Conservation (phyloP, 192 early-diverging fungal species). For the Linderina pennispora region DNA sequence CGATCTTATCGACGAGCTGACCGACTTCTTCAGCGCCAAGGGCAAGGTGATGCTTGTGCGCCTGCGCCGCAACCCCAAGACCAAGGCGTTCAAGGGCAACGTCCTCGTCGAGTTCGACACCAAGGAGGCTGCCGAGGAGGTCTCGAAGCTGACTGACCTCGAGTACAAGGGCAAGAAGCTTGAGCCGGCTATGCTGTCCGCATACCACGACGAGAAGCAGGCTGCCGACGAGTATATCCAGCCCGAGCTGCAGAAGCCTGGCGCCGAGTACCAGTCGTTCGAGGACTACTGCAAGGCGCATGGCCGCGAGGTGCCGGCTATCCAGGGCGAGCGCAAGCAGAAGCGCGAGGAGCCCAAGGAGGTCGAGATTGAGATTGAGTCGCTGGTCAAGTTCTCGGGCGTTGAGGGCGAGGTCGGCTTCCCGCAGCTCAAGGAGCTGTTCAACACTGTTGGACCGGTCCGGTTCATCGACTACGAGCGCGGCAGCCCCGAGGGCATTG, state of each 20-base stretch:
- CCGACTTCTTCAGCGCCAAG: slow-evolving; percentile 10
- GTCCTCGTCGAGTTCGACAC: slow-evolving; percentile 31
- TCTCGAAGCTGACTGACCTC: slow-evolving; percentile 12
- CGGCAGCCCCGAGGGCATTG: slow-evolving; percentile 25
- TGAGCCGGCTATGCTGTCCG: slow-evolving; percentile 11
- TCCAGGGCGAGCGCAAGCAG: slow-evolving; percentile 8
- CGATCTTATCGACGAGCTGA: slow-evolving; percentile 25
- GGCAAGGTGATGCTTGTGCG: slow-evolving; percentile 29
- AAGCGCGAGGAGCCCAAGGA: neutral
- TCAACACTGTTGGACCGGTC: slow-evolving; percentile 13
- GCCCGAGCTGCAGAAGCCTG: slow-evolving; percentile 40
- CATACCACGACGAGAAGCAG: slow-evolving; percentile 47
- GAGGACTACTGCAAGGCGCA: slow-evolving; percentile 39
- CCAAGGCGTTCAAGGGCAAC: slow-evolving; percentile 46
- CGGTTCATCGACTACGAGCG: slow-evolving; percentile 22
- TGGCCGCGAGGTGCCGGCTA: slow-evolving; percentile 11
- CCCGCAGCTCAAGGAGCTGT: slow-evolving; percentile 20
- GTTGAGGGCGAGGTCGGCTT: slow-evolving; percentile 9
- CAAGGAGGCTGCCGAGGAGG: slow-evolving; percentile 24
- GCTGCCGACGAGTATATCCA: slow-evolving; percentile 35
- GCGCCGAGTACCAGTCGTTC: slow-evolving; percentile 22
- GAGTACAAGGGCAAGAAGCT: slow-evolving; percentile 22
- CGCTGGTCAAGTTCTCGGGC: slow-evolving; percentile 30
- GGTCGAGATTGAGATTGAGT: slow-evolving; percentile 3
- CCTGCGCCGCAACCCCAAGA: slow-evolving; percentile 40